phyloP scores from a whole-genome alignment of 2,329 filamentous ascomycete species.

The Penicillium janthinellum region DNA sequence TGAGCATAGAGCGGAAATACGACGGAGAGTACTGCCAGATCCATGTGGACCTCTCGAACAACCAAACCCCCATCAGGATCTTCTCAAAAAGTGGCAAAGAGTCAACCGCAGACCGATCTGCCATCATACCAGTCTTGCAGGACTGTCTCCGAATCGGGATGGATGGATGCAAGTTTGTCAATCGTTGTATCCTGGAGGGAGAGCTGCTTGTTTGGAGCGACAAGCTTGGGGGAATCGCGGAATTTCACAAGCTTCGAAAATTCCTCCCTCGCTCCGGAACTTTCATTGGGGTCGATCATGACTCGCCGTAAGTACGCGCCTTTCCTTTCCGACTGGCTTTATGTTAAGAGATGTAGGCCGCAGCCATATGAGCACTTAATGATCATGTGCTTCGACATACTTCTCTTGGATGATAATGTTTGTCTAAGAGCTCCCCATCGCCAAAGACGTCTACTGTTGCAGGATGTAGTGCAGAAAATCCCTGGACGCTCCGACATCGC shows the following conservation, averaged over 20 bases:
- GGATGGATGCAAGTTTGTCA: constrained; percentile 60
- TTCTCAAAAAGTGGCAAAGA: constrained; percentile 94
- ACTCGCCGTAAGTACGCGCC: constrained; percentile 61
- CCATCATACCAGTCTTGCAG: constrained; percentile 65
- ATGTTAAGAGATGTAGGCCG: constrained; percentile 36
- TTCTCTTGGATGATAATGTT: constrained; percentile 58
- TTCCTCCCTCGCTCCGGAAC: constrained; percentile 73
- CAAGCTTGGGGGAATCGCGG: constrained; percentile 63
- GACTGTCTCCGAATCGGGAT: constrained; percentile 65
- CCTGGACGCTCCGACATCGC: constrained; percentile 68
- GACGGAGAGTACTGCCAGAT: constrained; percentile 92
- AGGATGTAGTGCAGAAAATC: constrained; percentile 56
- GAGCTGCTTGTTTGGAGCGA: constrained; percentile 80
- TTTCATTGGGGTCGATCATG: constrained; percentile 66
- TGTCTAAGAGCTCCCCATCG: constrained; percentile 51
- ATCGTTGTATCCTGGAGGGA: constrained; percentile 76
- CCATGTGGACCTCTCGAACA: constrained; percentile 69
- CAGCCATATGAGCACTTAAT: constrained; percentile 60
- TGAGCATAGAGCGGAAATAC: constrained; percentile 80
- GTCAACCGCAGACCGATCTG: constrained; percentile 70
- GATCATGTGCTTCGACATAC: constrained; percentile 63
- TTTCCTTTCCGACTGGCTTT: neutral
- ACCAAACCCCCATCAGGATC: constrained; percentile 65
- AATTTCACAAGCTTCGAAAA: constrained; percentile 81
- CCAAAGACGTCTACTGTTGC: constrained; percentile 55